phyloP scores from a whole-genome alignment of 805 yeast species.

The Yarrowia phangngaensis region DNA sequence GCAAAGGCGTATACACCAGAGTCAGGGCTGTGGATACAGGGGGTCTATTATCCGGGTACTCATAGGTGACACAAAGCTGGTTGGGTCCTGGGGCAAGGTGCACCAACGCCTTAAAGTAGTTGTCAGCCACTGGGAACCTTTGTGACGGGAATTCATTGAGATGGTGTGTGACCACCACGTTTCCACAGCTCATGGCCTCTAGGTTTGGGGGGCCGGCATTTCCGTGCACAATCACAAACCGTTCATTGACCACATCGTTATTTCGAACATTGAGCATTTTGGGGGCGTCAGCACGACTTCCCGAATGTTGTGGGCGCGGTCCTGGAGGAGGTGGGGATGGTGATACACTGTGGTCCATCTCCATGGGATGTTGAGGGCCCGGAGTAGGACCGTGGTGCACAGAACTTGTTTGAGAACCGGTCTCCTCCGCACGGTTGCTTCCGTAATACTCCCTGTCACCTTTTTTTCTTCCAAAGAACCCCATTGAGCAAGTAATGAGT shows the following conservation, averaged over 20 bases:
- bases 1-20: constrained; percentile 53
- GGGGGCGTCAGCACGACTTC: constrained; percentile 26
- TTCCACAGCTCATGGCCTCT: constrained; percentile 21
- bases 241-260: constrained; percentile 32
- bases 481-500: too few species aligned
- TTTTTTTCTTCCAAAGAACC: constrained; percentile 20
- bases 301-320: constrained; percentile 3
- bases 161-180: constrained; percentile 46
- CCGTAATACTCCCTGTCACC: constrained; percentile 22
- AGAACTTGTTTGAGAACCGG: constrained; percentile 2
- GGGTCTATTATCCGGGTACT: constrained; percentile 28
- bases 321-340: constrained; percentile 1
- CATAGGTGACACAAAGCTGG: constrained; percentile 46
- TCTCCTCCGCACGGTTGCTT: constrained; percentile 1
- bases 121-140: constrained; percentile 62
- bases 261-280: constrained; percentile 36
- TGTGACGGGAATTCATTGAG: constrained; percentile 58
- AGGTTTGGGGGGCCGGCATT: constrained; percentile 34
- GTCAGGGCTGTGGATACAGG: constrained; percentile 35
- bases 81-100: constrained; percentile 71
- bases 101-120: constrained; percentile 70
- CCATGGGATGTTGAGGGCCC: constrained; percentile 6
- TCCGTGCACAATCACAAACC: constrained; percentile 42
- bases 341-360: constrained; percentile 1
- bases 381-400: constrained; percentile 19